Evolutionary conservation across 2,329 filamentous ascomycete genomes (phyloP), one percentile per base, ranked within the genome.

Genomic region (Dothideomycetidae sp.): DNA sequence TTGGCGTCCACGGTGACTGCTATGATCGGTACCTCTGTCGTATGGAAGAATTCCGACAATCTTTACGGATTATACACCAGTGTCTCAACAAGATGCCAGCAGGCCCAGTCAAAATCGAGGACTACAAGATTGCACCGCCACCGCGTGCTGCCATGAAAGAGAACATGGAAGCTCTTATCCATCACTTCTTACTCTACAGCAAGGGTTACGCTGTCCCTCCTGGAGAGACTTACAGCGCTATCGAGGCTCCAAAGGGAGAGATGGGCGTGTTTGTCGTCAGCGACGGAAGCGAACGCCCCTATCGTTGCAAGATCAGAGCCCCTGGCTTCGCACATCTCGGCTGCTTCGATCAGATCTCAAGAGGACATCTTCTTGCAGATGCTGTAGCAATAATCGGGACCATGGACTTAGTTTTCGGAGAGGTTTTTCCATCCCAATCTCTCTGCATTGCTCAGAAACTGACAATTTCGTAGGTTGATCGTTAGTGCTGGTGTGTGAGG

Each of bases 111-210:
- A 81, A 88, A 50, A 84, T 94, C 29, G 90, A 98, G 64, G 90
- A 98, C 64, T 98, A 96, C 76, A 98, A 98, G 75, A 75, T 98
- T 54, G 81, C 83, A 2, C 90, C 90, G 14, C 90, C 90, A 44
- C 92, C 90, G n/a, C 78, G 90, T 55, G 71, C 83, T 31, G 90
- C 90, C 54, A 98, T 98, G 90, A 98, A 98, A 74, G 90, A 98
- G 75, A 98, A 98, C 70, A 98, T 98, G 92, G 90, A 98, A 67
- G 86, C 90, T 28, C 74, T 98, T 30, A 98, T 98, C 58, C 90
- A 98, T 67, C 90, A 98, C 70, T 98, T 98, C 73, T 67, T 98
- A 48, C 77, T 98, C 37, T 98, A 88, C 70, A 96, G 86, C 61
- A 98, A 98, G 73, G 90, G 90, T 42, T 98, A 98, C 63, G 74